phyloP scores from a whole-genome alignment of 2,329 filamentous ascomycete genomes.

The Paramyrothecium sp. region DNA sequence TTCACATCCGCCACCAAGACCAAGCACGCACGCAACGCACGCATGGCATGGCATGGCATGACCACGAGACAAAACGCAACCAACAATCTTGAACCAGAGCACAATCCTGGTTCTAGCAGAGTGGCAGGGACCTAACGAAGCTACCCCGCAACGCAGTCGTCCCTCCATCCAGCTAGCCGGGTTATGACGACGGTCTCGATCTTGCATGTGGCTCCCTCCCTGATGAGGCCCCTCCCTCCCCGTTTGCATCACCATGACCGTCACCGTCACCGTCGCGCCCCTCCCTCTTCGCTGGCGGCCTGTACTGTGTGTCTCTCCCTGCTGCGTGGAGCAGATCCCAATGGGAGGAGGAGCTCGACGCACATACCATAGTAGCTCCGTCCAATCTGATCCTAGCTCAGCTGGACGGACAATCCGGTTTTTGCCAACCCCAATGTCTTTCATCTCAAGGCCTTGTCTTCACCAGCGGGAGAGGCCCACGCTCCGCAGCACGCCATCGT shows the following conservation, averaged over 20 bases:
- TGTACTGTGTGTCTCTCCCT: no score
- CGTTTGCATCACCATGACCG: no score
- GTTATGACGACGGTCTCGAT: background rate
- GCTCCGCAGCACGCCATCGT: background rate
- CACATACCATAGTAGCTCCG: background rate
- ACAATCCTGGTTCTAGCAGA: background rate
- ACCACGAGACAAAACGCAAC: background rate
- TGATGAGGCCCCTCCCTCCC: no score
- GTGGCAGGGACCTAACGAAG: background rate
- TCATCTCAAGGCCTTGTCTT: background rate
- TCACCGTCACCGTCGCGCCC: no score
- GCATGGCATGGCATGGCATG: no score
- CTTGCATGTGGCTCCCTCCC: background rate
- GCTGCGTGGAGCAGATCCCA: no score
- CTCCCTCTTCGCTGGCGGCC: no score
- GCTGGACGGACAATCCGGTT: background rate
- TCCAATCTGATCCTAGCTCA: background rate
- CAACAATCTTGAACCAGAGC: background rate
- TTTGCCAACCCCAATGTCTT: background rate
- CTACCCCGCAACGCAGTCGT: background rate
- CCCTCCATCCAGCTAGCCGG: background rate
- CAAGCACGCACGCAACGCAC: no score
- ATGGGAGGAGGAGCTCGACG: background rate
- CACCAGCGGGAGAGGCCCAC: background rate
- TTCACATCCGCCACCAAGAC: no score